Percentiles rank a stretch among this genome's conserved stretches.
Conservation (phyloP, 257 asterid genomes). For the Schizonepeta tenuifolia region DNA sequence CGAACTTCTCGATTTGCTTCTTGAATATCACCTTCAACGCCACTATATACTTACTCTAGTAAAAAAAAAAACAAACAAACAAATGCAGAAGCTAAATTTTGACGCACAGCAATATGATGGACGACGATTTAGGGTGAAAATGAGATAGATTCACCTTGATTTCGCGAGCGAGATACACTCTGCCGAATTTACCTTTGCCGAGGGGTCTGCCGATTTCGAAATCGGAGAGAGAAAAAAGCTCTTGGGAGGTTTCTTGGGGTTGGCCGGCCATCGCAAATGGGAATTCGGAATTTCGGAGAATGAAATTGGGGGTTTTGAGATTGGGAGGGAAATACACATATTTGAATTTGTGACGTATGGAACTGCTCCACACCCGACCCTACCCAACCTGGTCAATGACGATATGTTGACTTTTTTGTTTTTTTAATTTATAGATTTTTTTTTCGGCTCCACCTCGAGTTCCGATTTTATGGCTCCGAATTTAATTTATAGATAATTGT, state of each 20-base stretch:
- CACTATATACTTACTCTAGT: conserved; percentile 71
- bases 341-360: conserved; percentile 28
- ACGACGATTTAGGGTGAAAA: not conserved
- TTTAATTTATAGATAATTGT: too few relatives aligned
- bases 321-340: conserved; percentile 32
- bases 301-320: conserved; percentile 18
- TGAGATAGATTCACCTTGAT: conserved; percentile 48
- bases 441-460: too few relatives aligned
- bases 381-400: too few relatives aligned
- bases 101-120: not conserved
- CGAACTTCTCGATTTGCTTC: conserved; percentile 82
- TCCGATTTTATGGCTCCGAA: too few relatives aligned
- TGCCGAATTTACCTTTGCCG: conserved; percentile 92
- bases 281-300: conserved; percentile 15
- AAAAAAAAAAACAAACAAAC: not conserved
- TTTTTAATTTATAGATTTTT: too few relatives aligned
- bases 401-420: too few relatives aligned
- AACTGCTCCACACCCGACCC: too few relatives aligned
- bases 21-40: conserved; percentile 89
- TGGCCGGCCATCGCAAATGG: conserved; percentile 43
- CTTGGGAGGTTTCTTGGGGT: conserved; percentile 32
- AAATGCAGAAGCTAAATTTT: not conserved
- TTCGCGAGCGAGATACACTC: conserved; percentile 97
- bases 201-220: conserved; percentile 96
- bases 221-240: conserved; percentile 69